Percentiles rank a stretch among this genome's conserved stretches.
Conservation (phyloP, 345 rosid genomes). For the Kandelia obovata region DNA sequence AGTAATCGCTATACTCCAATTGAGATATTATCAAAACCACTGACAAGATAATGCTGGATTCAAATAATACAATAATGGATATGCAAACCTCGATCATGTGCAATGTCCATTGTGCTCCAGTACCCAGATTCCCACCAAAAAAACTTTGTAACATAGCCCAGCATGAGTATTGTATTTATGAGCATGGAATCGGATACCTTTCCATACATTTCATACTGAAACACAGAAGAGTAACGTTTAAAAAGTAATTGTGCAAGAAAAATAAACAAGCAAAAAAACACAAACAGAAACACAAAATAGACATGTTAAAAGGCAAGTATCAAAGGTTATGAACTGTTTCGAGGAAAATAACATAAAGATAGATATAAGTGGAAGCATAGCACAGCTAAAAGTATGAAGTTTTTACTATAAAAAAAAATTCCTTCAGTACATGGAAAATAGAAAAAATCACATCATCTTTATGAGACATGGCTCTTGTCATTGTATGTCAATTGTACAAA, state of each 20-base stretch:
- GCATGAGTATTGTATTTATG: conserved; percentile 86
- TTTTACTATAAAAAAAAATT: no score
- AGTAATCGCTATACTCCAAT: no score
- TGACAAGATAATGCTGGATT: neutral
- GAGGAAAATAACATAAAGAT: no score
- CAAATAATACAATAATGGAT: conserved; percentile 9
- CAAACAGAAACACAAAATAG: neutral
- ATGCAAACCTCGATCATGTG: conserved; percentile 89
- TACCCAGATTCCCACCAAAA: conserved; percentile 99
- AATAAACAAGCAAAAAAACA: neutral
- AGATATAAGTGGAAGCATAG: no score
- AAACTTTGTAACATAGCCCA: conserved; percentile 84
- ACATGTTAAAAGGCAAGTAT: neutral
- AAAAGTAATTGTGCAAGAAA: neutral
- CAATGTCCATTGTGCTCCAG: conserved; percentile 98
- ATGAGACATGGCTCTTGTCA: no score
- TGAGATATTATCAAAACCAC: no score
- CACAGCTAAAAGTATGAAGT: no score
- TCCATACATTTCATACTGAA: conserved; percentile 76
- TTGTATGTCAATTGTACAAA: no score
- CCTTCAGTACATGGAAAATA: no score
- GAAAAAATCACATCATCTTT: no score
- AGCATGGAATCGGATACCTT: conserved; percentile 87
- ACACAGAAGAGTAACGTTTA: conserved; percentile 11
- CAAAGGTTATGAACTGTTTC: neutral